Conservation (phyloP, 2,329 filamentous ascomycete genomes). For the Amauroascus niger region DNA sequence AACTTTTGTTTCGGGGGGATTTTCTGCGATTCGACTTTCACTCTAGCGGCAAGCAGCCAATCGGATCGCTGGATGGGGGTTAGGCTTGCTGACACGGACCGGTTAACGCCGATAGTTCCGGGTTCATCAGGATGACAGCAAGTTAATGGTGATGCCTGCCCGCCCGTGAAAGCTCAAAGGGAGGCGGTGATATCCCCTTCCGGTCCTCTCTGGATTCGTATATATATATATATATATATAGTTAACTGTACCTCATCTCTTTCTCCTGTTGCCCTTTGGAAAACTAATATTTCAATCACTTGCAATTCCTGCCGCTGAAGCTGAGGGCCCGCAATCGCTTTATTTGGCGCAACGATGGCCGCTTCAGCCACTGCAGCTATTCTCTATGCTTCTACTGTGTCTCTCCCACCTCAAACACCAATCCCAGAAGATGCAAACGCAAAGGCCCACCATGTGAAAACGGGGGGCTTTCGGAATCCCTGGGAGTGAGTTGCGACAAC, state of each 20-base stretch:
- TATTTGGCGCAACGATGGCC: neutral
- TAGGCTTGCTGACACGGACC: no score
- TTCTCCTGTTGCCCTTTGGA: neutral
- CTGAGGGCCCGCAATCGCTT: no score
- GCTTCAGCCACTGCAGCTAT: conserved; percentile 23
- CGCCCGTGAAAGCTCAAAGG: no score
- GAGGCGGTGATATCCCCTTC: no score
- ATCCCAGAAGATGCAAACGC: conserved; percentile 33
- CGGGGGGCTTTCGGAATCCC: conserved; percentile 35
- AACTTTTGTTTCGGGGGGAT: neutral
- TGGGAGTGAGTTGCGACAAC: conserved; percentile 36
- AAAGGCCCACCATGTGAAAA: conserved; percentile 34
- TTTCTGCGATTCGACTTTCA: neutral
- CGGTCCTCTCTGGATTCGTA: neutral
- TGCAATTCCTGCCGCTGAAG: neutral
- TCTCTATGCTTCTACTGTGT: conserved; percentile 36
- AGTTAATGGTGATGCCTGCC: neutral
- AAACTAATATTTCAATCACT: neutral
- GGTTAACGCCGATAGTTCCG: no score
- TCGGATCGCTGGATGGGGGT: no score
- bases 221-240: no score
- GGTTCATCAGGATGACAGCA: neutral
- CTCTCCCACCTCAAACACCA: conserved; percentile 26
- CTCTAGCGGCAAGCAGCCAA: no score
- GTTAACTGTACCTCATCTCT: no score